Percentiles rank a stretch among this genome's conserved stretches.
These are phyloP conservation scores for Wallemia mellicola DNA, from an alignment of 1,284 basidiomycete genomes.

Conservation along the genomic window DNA sequence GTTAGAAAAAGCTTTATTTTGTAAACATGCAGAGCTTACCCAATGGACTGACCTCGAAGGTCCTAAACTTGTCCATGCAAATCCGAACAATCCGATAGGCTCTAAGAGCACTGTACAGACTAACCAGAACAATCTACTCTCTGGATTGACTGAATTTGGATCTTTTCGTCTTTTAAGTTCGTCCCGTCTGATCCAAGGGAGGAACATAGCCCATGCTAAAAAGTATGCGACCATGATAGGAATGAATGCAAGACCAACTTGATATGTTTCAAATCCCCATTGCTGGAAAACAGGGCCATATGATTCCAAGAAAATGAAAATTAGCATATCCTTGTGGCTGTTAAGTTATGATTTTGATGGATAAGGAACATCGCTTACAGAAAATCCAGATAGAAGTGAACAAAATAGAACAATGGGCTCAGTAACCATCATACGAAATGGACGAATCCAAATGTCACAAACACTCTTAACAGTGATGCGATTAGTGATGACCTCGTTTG, in stretches of 20 bases:
- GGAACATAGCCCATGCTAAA: slow-evolving; percentile 14
- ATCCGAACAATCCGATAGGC: slow-evolving; percentile 17
- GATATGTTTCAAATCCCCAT: slow-evolving; percentile 15
- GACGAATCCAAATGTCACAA: slow-evolving; percentile 13
- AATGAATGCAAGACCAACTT: slow-evolving; percentile 15
- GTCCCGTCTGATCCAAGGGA: slow-evolving; percentile 14
- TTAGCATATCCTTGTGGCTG: slow-evolving; percentile 9
- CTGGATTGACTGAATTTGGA: slow-evolving; percentile 12
- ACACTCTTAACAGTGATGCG: slow-evolving; percentile 15
- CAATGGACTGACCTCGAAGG: no score
- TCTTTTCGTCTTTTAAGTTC: slow-evolving; percentile 9
- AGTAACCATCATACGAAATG: slow-evolving; percentile 9
- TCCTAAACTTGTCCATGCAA: slow-evolving; percentile 17
- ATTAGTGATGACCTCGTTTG: slow-evolving; percentile 15
- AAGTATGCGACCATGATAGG: slow-evolving; percentile 17
- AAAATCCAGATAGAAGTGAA: slow-evolving; percentile 9
- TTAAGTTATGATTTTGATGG: no score
- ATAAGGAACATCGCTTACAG: no score
- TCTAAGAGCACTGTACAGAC: slow-evolving; percentile 15
- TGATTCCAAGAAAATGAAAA: slow-evolving; percentile 19
- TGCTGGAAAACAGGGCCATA: slow-evolving; percentile 16
- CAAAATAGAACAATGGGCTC: slow-evolving; percentile 19
- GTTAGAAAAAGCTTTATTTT: no score
- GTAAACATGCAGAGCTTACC: no score
- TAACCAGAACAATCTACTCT: slow-evolving; percentile 15